Percentiles rank a stretch among this genome's conserved stretches.
phyloP scores from a whole-genome alignment of 208 protist genomes.

The Acanthamoeba lenticulata region DNA sequence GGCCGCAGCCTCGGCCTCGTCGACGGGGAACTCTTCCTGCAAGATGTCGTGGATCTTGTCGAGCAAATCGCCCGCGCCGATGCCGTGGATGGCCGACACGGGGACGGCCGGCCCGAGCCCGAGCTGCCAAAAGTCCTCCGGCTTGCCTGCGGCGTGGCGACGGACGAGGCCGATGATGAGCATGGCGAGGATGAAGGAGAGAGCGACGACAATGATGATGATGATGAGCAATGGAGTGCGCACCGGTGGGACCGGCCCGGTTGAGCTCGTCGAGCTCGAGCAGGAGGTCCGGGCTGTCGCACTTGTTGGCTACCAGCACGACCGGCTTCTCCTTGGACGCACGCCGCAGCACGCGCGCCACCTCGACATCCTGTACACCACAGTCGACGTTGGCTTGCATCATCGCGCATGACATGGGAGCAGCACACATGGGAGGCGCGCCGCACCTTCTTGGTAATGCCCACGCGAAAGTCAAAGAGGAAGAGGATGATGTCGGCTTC shows the following conservation, averaged over 20 bases:
- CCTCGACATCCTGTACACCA: background rate
- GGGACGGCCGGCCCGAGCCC: slow-evolving; percentile 8
- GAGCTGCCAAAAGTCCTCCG: slow-evolving; percentile 7
- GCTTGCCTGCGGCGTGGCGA: background rate
- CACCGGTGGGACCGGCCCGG: background rate
- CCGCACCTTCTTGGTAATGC: slow-evolving; percentile 1
- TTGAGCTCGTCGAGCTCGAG: slow-evolving; percentile 26
- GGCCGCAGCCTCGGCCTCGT: background rate
- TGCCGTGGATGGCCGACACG: slow-evolving; percentile 29
- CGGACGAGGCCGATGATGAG: background rate
- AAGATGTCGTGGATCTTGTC: background rate
- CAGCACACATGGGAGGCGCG: background rate
- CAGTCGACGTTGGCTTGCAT: background rate
- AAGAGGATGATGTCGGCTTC: slow-evolving; percentile 65
- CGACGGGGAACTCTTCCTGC: background rate
- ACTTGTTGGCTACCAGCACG: slow-evolving; percentile 50
- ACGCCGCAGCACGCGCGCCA: background rate
- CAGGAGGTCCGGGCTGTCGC: background rate
- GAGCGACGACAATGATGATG: no score
- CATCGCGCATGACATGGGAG: background rate
- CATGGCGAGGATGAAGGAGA: no score
- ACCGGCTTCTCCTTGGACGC: slow-evolving; percentile 15
- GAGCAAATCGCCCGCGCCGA: background rate
- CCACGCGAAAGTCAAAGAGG: slow-evolving; percentile 14
- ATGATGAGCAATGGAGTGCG: no score